Evolutionary conservation across 2,329 filamentous ascomycete genomes (phyloP).

Genomic region (Fusarium phyllophilum): DNA sequence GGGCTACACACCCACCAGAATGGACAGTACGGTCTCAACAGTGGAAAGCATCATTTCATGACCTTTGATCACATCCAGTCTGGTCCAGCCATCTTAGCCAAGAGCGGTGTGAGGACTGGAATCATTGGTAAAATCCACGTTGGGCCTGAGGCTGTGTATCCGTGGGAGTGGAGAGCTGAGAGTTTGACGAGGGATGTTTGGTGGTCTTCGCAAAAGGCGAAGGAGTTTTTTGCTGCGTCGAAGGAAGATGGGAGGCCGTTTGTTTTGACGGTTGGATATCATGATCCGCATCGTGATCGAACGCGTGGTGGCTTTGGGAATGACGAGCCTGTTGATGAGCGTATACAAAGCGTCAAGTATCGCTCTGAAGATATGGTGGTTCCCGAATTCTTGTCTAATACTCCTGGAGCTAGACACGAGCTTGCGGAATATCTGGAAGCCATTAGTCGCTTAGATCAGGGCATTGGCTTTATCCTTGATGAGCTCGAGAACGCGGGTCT

Average conservation of each 20-base stretch:
- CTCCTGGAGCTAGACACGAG: constrained; percentile 54
- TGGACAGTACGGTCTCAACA: constrained; percentile 55
- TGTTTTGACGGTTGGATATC: background rate
- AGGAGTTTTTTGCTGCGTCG: background rate
- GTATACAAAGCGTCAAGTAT: constrained; percentile 22
- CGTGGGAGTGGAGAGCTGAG: background rate
- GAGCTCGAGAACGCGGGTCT: constrained; percentile 48
- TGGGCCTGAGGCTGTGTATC: constrained; percentile 44
- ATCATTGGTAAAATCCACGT: constrained; percentile 62
- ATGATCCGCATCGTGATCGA: background rate
- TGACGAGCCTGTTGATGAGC: background rate
- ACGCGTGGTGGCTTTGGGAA: background rate
- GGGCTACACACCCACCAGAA: constrained; percentile 61
- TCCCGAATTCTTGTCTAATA: constrained; percentile 53
- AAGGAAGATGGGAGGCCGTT: background rate
- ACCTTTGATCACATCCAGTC: constrained; percentile 57
- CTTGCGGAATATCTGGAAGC: constrained; percentile 55
- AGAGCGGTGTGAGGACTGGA: constrained; percentile 55
- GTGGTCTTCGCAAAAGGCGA: background rate
- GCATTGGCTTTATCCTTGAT: constrained; percentile 53
- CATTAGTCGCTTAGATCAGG: constrained; percentile 55
- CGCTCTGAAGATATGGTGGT: constrained; percentile 50
- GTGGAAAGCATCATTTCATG: constrained; percentile 52
- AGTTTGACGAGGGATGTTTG: background rate
- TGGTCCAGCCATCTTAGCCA: constrained; percentile 51